phyloP scores from a whole-genome alignment of 805 yeast genomes.

The Kluyveromyces wickerhamii region DNA sequence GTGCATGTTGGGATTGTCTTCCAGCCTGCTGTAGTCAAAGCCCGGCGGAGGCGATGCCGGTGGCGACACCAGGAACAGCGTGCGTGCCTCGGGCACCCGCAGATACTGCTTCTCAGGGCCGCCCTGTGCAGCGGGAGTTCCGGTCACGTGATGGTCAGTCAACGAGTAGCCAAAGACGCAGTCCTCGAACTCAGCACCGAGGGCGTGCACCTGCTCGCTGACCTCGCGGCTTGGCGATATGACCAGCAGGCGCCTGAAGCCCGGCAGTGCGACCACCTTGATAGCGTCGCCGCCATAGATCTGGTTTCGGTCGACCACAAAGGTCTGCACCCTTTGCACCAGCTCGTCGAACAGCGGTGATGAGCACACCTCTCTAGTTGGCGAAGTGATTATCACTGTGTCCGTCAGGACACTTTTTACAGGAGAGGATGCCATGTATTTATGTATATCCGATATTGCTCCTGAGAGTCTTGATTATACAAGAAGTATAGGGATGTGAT shows the following conservation, averaged over 20 bases:
- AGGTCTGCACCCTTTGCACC: neutral
- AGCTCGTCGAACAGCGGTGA: conserved; percentile 1
- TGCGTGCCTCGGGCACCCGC: conserved; percentile 28
- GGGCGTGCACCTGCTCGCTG: neutral
- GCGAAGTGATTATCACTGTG: conserved; percentile 5
- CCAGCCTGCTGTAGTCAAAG: conserved; percentile 32
- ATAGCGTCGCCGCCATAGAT: conserved; percentile 1
- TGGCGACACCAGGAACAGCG: conserved; percentile 35
- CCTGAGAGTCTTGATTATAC: too few species aligned
- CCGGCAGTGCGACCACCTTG: conserved; percentile 1
- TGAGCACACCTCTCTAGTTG: conserved; percentile 1
- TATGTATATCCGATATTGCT: too few species aligned
- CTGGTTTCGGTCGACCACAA: neutral
- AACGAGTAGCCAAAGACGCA: conserved; percentile 1
- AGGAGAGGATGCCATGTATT: too few species aligned
- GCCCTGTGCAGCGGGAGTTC: neutral
- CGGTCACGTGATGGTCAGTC: conserved; percentile 1
- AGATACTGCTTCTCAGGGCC: conserved; percentile 17
- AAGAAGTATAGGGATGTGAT: too few species aligned
- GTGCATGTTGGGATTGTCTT: conserved; percentile 29
- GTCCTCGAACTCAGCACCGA: neutral
- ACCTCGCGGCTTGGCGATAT: neutral
- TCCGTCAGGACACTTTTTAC: too few species aligned
- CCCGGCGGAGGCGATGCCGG: conserved; percentile 38
- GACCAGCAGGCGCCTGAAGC: conserved; percentile 1